phyloP scores from a whole-genome alignment of 2,329 filamentous ascomycete genomes.

The Canariomyces notabilis region DNA sequence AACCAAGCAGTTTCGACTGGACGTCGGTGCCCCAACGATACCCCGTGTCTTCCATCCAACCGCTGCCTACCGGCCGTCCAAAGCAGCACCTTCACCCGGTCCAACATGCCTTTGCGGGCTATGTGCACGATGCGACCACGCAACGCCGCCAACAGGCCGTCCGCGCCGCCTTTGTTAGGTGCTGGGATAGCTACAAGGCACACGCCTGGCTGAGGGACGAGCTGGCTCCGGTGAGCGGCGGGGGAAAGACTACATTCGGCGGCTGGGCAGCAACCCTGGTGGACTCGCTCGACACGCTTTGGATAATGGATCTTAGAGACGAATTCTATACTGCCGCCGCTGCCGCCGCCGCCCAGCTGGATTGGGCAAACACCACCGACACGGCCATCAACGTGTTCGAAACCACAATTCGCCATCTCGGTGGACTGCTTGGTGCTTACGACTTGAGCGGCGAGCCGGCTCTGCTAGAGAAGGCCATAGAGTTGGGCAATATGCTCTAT shows the following conservation, averaged over 20 bases:
- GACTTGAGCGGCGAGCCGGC: conserved; percentile 52
- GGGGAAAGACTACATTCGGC: conserved; percentile 52
- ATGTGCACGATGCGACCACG: background rate
- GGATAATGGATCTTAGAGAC: conserved; percentile 63
- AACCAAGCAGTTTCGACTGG: too few relatives aligned
- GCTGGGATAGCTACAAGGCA: conserved; percentile 57
- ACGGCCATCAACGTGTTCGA: conserved; percentile 62
- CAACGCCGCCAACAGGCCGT: conserved; percentile 15
- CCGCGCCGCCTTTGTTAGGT: conserved; percentile 10
- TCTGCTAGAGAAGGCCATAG: conserved; percentile 38
- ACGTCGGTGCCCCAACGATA: background rate
- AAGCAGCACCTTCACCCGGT: background rate
- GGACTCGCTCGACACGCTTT: conserved; percentile 63
- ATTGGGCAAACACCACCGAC: conserved; percentile 50
- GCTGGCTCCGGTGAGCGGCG: conserved; percentile 51
- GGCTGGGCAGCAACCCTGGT: conserved; percentile 65
- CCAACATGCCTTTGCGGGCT: background rate
- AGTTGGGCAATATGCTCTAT: conserved; percentile 44
- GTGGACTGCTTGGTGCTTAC: conserved; percentile 63
- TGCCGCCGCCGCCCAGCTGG: conserved; percentile 51
- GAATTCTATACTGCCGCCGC: conserved; percentile 62
- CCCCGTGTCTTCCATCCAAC: background rate
- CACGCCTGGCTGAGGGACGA: conserved; percentile 62
- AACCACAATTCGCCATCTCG: conserved; percentile 66
- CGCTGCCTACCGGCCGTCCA: background rate